Conservation (phyloP, 371 early-diverging fungal genomes). For the Apophysomyces variabilis region DNA sequence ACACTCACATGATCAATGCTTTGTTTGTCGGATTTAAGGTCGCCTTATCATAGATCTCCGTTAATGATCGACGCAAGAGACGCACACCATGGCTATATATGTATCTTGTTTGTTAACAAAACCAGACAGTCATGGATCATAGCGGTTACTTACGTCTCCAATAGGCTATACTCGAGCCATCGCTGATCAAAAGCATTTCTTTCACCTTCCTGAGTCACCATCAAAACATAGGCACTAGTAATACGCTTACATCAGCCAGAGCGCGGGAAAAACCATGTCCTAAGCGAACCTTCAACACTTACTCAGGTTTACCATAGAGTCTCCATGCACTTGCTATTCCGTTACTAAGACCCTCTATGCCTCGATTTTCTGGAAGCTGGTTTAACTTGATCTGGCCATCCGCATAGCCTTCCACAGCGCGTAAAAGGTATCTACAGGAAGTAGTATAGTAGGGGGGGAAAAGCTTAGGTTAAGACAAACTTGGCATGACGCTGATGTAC, state of each 20-base stretch:
- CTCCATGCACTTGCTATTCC: slow-evolving; percentile 85
- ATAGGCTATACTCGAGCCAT: slow-evolving; percentile 85
- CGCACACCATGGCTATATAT: slow-evolving; percentile 63
- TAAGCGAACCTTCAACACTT: slow-evolving; percentile 20
- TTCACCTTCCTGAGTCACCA: slow-evolving; percentile 94
- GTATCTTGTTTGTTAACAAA: not conserved
- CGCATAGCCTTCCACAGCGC: slow-evolving; percentile 58
- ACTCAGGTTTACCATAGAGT: slow-evolving; percentile 76
- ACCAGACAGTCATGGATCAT: not conserved
- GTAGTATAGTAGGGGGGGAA: too few relatives aligned
- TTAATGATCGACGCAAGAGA: slow-evolving; percentile 68
- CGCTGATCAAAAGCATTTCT: slow-evolving; percentile 95
- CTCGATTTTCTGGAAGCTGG: slow-evolving; percentile 75
- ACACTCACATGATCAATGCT: slow-evolving; percentile 61
- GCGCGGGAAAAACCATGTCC: not conserved
- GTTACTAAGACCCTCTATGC: slow-evolving; percentile 72
- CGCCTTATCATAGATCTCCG: slow-evolving; percentile 65
- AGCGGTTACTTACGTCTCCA: slow-evolving; percentile 61
- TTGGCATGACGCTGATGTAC: not conserved
- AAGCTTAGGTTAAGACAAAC: too few relatives aligned
- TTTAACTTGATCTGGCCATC: slow-evolving; percentile 45
- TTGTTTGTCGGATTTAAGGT: slow-evolving; percentile 58
- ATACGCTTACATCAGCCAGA: not conserved
- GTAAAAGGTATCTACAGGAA: slow-evolving; percentile 57
- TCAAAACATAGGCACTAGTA: slow-evolving; percentile 79